Evolutionary conservation across 2,329 filamentous ascomycete genomes (phyloP).

Genomic region (Aspergillus candidus): DNA sequence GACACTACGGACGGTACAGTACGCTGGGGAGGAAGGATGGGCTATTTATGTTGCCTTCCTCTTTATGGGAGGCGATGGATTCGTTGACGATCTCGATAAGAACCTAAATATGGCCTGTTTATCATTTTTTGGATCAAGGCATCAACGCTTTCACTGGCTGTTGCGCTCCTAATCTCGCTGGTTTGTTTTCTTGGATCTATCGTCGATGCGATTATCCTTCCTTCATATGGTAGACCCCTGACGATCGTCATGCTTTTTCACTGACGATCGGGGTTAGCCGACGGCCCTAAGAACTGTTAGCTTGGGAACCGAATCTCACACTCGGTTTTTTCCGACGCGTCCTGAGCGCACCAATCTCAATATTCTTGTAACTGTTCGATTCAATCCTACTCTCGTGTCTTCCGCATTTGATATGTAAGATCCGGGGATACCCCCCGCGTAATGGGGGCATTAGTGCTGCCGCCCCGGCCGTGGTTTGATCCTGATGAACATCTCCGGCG

Average conservation of each 20-base stretch:
- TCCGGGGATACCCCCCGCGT: not conserved
- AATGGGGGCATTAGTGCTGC: not conserved
- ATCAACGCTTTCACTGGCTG: no score
- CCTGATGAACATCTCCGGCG: constrained; percentile 29
- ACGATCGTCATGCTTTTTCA: constrained; percentile 1
- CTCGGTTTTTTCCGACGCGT: no score
- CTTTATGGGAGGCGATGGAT: no score
- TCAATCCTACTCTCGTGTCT: not conserved
- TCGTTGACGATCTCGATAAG: no score
- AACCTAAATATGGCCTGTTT: no score
- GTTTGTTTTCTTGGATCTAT: no score
- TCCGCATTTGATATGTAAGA: not conserved
- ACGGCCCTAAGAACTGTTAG: not conserved
- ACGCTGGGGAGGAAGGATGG: not conserved
- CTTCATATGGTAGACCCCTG: constrained; percentile 1
- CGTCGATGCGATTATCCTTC: not conserved
- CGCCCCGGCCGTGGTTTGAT: constrained; percentile 9
- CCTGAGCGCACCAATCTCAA: no score
- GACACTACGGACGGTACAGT: not conserved
- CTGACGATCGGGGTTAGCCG: constrained; percentile 1
- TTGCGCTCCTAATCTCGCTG: no score
- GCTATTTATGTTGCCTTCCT: no score
- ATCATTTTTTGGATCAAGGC: no score
- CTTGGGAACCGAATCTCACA: no score
- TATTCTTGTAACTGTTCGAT: not conserved